Evolutionary conservation across 1,284 basidiomycete species (phyloP).

Genomic region (Cystobasidium pallidum): DNA sequence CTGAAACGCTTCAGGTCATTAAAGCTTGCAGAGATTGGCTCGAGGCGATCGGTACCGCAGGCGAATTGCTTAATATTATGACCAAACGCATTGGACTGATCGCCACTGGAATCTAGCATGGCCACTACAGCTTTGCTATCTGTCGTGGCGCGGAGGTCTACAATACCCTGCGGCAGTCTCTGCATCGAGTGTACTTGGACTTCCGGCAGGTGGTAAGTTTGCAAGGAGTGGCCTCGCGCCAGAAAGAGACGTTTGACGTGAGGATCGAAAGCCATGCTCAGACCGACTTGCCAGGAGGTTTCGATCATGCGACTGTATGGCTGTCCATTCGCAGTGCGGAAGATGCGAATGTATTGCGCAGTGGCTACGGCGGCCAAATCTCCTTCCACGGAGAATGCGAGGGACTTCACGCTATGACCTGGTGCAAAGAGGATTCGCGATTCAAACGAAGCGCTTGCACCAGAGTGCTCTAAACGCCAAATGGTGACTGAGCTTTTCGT

Average conservation of each 20-base stretch:
- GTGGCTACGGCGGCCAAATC: constrained; percentile 3
- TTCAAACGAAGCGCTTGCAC: constrained; percentile 6
- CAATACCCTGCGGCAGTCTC: not conserved
- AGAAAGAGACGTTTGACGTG: constrained; percentile 1
- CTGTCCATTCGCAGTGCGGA: not conserved
- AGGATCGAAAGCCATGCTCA: not conserved
- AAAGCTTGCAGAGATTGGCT: no score
- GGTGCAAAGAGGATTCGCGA: not conserved
- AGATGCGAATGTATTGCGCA: constrained; percentile 2
- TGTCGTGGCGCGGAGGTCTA: not conserved
- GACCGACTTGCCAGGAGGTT: not conserved
- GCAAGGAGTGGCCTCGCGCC: constrained; percentile 3
- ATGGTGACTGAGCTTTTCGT: constrained; percentile 1
- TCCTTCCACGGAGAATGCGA: not conserved
- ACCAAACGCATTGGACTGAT: constrained; percentile 3
- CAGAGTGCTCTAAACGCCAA: constrained; percentile 3
- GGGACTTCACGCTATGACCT: not conserved
- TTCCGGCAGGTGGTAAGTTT: constrained; percentile 3
- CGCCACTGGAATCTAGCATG: not conserved
- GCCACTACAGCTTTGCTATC: constrained; percentile 5
- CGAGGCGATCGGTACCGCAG: not conserved
- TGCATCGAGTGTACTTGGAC: not conserved
- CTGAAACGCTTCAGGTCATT: no score
- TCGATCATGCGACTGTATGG: constrained; percentile 11
- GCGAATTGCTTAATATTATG: constrained; percentile 4